phyloP scores from a whole-genome alignment of 345 rosid genomes.

The Eucalyptus regnans region DNA sequence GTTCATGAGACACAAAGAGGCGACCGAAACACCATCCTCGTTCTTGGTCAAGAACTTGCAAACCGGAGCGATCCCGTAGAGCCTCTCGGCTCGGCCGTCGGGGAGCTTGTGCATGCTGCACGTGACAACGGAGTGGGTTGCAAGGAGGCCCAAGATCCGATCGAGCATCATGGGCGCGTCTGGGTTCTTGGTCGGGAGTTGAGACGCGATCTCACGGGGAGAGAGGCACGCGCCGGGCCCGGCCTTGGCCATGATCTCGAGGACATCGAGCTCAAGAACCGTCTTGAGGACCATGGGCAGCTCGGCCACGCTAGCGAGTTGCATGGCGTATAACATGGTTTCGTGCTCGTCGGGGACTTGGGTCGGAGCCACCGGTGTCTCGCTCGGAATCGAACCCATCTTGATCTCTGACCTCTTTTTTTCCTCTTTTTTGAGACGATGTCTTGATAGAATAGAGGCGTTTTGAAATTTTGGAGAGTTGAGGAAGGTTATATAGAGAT shows the following conservation, averaged over 20 bases:
- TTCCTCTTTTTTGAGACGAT: background rate
- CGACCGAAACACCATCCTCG: constrained; percentile 23
- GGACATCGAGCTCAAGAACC: constrained; percentile 20
- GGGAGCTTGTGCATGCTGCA: constrained; percentile 2
- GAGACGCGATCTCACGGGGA: constrained; percentile 9
- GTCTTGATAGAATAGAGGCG: background rate
- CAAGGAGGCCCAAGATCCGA: constrained; percentile 19
- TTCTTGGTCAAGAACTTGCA: constrained; percentile 19
- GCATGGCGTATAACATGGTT: constrained; percentile 6
- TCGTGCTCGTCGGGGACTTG: constrained; percentile 5
- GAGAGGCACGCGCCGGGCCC: constrained; percentile 7
- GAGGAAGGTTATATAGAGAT: background rate
- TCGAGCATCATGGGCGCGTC: constrained; percentile 12
- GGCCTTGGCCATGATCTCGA: constrained; percentile 18
- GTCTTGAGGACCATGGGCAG: constrained; percentile 23
- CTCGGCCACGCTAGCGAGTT: constrained; percentile 4
- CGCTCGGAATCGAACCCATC: background rate
- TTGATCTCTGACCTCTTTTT: background rate
- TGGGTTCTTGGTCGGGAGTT: constrained; percentile 16
- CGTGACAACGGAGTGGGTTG: constrained; percentile 7
- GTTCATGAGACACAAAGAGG: constrained; percentile 17
- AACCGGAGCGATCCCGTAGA: constrained; percentile 19
- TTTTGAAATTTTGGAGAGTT: background rate
- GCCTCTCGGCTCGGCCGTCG: constrained; percentile 11
- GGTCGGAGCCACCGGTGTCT: background rate